phyloP scores from a whole-genome alignment of 805 yeast genomes.

The Metschnikowia gruessii region DNA sequence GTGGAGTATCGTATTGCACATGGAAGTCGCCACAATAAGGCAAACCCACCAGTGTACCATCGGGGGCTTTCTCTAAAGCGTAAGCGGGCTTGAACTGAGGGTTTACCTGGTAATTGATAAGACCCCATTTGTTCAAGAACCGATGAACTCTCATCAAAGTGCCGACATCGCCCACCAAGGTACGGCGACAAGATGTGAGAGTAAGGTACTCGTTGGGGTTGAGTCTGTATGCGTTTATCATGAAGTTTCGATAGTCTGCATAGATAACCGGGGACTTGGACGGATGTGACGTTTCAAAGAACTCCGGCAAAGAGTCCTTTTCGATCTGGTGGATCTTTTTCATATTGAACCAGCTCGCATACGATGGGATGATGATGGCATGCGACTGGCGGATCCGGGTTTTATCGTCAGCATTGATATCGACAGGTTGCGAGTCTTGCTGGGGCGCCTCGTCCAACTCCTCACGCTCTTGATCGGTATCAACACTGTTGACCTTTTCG shows the following conservation, averaged over 20 bases:
- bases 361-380: slow-evolving; percentile 82
- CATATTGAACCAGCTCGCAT: slow-evolving; percentile 81
- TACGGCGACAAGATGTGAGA: slow-evolving; percentile 86
- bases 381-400: slow-evolving; percentile 61
- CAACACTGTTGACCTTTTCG: not conserved
- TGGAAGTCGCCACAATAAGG: slow-evolving; percentile 76
- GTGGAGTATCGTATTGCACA: slow-evolving; percentile 80
- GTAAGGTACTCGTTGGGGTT: slow-evolving; percentile 89
- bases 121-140: slow-evolving; percentile 87
- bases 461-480: not conserved
- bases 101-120: slow-evolving; percentile 88
- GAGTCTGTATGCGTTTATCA: slow-evolving; percentile 81
- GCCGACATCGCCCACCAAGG: slow-evolving; percentile 88
- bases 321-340: slow-evolving; percentile 73
- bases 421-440: slow-evolving; percentile 8
- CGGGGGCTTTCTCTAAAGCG: slow-evolving; percentile 48
- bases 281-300: slow-evolving; percentile 68
- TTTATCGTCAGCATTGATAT: slow-evolving; percentile 17
- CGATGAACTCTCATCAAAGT: slow-evolving; percentile 80
- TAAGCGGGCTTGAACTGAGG: slow-evolving; percentile 69
- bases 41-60: slow-evolving; percentile 47
- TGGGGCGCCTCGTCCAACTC: slow-evolving; percentile 3
- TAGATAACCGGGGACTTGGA: slow-evolving; percentile 81
- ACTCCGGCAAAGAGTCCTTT: slow-evolving; percentile 81
- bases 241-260: slow-evolving; percentile 79